These are phyloP conservation scores for Cadophora luteo-olivacea DNA, from an alignment of 2,329 filamentous ascomycete genomes.

Conservation along the genomic window DNA sequence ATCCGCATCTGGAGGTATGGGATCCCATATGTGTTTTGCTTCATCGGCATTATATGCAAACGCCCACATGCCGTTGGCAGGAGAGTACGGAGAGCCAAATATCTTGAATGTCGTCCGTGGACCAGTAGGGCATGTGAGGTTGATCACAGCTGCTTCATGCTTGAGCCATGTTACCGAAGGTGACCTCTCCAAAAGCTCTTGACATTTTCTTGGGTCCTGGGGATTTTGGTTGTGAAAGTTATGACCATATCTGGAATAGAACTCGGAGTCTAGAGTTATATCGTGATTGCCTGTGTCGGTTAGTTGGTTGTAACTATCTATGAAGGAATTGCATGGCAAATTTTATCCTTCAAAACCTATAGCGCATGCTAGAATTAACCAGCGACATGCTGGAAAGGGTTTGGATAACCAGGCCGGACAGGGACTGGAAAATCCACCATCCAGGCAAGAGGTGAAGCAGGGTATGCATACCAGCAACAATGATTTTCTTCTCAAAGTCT, in stretches of 20 bases:
- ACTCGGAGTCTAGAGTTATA: conserved; percentile 69
- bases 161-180: conserved; percentile 68
- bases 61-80: conserved; percentile 64
- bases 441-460: background rate
- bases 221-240: conserved; percentile 62
- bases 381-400: background rate
- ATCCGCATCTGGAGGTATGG: conserved; percentile 66
- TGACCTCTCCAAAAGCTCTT: conserved; percentile 52
- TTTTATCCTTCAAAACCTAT: too few relatives aligned
- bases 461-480: conserved; percentile 64
- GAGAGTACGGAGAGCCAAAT: conserved; percentile 75
- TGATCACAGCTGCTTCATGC: conserved; percentile 61
- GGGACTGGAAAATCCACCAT: background rate
- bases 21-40: conserved; percentile 60
- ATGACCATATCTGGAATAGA: conserved; percentile 60
- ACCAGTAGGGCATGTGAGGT: conserved; percentile 59
- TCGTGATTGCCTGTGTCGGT: conserved; percentile 73
- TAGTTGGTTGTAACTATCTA: too few relatives aligned
- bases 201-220: conserved; percentile 60
- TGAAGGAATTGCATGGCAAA: too few relatives aligned
- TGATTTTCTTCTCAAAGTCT: conserved; percentile 73
- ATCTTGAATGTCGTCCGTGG: conserved; percentile 68
- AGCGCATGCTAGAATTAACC: too few relatives aligned
- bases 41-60: conserved; percentile 63
- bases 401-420: background rate